Percentiles rank a stretch among this genome's conserved stretches.
Evolutionary conservation across 805 yeast genomes (phyloP).

Genomic region (Starmerella sp.): DNA sequence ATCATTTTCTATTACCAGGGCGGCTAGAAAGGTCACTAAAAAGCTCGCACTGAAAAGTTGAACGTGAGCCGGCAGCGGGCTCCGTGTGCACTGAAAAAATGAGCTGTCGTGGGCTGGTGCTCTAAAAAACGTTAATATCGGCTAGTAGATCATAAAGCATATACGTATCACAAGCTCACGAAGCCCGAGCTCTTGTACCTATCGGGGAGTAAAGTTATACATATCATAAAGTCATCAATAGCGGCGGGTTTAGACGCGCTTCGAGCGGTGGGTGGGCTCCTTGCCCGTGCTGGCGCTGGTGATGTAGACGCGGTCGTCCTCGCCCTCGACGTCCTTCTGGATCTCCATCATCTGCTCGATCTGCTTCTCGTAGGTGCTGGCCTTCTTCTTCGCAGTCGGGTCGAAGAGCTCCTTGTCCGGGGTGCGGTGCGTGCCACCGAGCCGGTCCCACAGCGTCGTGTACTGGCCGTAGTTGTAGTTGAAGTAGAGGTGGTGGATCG

Average conservation of each 20-base stretch:
- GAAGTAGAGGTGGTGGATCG: conserved; percentile 92
- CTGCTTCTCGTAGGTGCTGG: conserved; percentile 59
- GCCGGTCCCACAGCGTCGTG: conserved; percentile 95
- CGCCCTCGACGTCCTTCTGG: conserved; percentile 71
- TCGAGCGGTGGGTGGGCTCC: background rate
- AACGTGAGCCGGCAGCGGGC: too few species aligned
- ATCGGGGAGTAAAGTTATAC: background rate
- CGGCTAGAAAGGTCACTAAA: too few species aligned
- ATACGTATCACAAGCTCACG: too few species aligned
- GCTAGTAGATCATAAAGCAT: too few species aligned
- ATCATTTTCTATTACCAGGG: too few species aligned
- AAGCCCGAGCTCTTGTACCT: too few species aligned
- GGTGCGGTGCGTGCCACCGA: conserved; percentile 84
- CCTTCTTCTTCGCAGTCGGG: conserved; percentile 44
- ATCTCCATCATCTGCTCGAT: conserved; percentile 64
- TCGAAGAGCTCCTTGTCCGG: conserved; percentile 84
- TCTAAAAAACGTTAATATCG: too few species aligned
- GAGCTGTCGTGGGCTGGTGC: too few species aligned
- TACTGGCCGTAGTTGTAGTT: conserved; percentile 98
- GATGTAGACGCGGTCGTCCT: conserved; percentile 64
- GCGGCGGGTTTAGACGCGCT: background rate
- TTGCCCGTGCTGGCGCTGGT: background rate
- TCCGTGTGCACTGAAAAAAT: too few species aligned
- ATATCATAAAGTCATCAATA: background rate
- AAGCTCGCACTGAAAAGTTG: too few species aligned